phyloP scores from a whole-genome alignment of 2,329 filamentous ascomycete genomes.

The Alternaria hordeiaustralica region DNA sequence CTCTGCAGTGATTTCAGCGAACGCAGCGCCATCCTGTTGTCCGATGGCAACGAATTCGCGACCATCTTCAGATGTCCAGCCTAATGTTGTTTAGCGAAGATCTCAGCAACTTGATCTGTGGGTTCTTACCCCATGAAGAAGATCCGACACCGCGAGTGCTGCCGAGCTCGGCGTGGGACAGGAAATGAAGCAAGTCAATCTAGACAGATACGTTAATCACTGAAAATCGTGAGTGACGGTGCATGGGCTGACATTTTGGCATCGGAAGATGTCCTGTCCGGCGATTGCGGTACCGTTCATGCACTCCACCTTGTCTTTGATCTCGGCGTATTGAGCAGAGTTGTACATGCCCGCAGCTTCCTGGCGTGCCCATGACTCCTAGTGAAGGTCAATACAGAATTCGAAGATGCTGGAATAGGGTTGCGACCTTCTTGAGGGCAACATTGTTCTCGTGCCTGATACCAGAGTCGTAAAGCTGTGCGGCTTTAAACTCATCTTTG shows the following conservation, averaged over 20 bases:
- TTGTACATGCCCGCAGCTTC: slow-evolving; percentile 42
- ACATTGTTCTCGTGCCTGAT: slow-evolving; percentile 48
- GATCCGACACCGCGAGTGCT: slow-evolving; percentile 53
- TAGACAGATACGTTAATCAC: slow-evolving; percentile 15
- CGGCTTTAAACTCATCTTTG: slow-evolving; percentile 43
- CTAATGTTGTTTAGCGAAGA: slow-evolving; percentile 9
- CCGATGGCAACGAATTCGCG: slow-evolving; percentile 63
- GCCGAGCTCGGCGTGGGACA: slow-evolving; percentile 61
- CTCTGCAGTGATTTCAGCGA: slow-evolving; percentile 59
- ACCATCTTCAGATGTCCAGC: slow-evolving; percentile 60
- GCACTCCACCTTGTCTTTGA: slow-evolving; percentile 44
- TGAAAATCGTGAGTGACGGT: no score
- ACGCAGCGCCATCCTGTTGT: slow-evolving; percentile 62
- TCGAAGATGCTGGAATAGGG: not conserved
- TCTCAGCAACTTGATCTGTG: not conserved
- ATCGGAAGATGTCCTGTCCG: slow-evolving; percentile 47
- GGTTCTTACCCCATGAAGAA: slow-evolving; percentile 55
- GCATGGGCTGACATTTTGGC: slow-evolving; percentile 23
- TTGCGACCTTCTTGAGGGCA: slow-evolving; percentile 41
- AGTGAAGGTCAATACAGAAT: slow-evolving; percentile 25
- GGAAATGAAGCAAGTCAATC: slow-evolving; percentile 64
- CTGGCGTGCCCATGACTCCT: slow-evolving; percentile 48
- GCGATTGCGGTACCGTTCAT: slow-evolving; percentile 47
- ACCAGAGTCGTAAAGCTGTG: slow-evolving; percentile 49
- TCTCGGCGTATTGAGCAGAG: slow-evolving; percentile 43